Percentiles rank a stretch among this genome's conserved stretches.
Evolutionary conservation across 352 stramenopile genomes (phyloP).

Genomic region (Globisporangium perplexum): DNA sequence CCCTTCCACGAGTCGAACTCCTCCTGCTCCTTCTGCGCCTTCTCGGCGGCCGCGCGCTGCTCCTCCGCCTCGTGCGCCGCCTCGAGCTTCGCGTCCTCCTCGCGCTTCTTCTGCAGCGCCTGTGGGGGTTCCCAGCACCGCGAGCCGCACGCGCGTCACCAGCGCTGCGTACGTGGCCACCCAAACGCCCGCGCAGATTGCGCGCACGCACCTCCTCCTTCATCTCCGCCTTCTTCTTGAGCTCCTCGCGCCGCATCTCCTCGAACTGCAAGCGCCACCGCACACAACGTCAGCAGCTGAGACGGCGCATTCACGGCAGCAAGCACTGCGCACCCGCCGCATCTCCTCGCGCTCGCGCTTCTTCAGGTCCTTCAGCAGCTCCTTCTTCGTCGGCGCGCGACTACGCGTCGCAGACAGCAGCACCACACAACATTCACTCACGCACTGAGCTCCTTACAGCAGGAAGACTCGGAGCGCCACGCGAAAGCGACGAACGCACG

Average conservation of each 20-base stretch:
- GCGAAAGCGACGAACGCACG: too few species aligned
- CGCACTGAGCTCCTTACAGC: too few species aligned
- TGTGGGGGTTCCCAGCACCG: too few species aligned
- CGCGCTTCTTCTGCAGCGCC: conserved; percentile 49
- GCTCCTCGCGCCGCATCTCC: conserved; percentile 56
- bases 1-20: conserved; percentile 78
- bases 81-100: conserved; percentile 46
- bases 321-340: conserved; percentile 54
- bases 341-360: conserved; percentile 67
- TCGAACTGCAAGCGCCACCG: conserved; percentile 60
- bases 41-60: conserved; percentile 36
- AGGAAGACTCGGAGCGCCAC: too few species aligned
- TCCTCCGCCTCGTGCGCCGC: conserved; percentile 39
- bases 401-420: conserved; percentile 9
- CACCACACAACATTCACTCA: too few species aligned
- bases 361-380: conserved; percentile 77
- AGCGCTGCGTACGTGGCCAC: too few species aligned
- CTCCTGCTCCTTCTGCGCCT: conserved; percentile 56
- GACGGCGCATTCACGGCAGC: too few species aligned
- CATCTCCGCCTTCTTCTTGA: conserved; percentile 39
- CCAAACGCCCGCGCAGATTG: too few species aligned
- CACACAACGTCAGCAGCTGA: neutral
- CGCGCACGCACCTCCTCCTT: conserved; percentile 37
- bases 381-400: conserved; percentile 63
- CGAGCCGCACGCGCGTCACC: too few species aligned